Evolutionary conservation across 1,139 yeast species (phyloP).

Genomic region (Saccharomycopsis hybrid): DNA sequence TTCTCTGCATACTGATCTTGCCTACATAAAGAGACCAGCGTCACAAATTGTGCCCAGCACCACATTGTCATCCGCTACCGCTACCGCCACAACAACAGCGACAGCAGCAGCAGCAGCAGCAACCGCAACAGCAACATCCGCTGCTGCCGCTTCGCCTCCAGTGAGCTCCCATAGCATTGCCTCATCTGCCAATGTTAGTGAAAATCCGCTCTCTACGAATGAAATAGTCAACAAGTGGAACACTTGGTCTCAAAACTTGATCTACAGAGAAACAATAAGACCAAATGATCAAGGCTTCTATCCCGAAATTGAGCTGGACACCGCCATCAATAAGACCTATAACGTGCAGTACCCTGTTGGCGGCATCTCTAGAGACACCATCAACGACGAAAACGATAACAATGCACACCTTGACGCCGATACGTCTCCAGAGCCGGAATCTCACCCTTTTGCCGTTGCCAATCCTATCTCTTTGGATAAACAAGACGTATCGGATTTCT

Average conservation of each 20-base stretch:
- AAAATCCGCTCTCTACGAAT: conserved; percentile 5
- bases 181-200: conserved; percentile 11
- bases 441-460: background rate
- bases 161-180: background rate
- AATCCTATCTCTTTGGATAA: background rate
- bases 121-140: background rate
- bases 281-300: conserved; percentile 30
- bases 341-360: background rate
- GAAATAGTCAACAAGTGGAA: conserved; percentile 24
- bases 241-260: conserved; percentile 17
- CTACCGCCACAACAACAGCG: background rate
- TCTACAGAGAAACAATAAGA: conserved; percentile 15
- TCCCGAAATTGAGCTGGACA: conserved; percentile 28
- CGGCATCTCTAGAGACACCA: background rate
- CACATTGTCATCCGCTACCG: background rate
- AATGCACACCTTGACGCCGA: background rate
- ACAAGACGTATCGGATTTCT: background rate
- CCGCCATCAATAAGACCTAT: conserved; percentile 18
- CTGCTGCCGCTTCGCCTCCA: background rate
- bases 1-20: background rate
- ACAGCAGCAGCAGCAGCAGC: background rate
- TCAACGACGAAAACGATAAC: background rate
- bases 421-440: background rate
- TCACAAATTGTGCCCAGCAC: background rate
- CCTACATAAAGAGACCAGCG: background rate